Conservation (phyloP, 73 alveolate species). For the Paramecium caudatum region DNA sequence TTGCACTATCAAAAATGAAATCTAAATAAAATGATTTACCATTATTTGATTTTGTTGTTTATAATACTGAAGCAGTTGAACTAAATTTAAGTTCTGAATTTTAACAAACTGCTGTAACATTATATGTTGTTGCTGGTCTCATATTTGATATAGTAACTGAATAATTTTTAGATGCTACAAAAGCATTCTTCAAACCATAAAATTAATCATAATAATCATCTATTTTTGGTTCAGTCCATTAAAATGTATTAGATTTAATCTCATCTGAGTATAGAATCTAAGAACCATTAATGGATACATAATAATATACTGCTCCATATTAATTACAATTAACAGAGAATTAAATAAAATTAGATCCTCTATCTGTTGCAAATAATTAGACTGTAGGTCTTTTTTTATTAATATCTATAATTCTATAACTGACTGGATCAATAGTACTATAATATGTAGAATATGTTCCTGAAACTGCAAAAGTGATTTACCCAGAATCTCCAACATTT, state of each 20-base stretch:
- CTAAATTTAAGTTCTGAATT: constrained; percentile 13
- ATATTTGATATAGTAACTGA: background rate
- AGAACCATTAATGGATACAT: constrained; percentile 11
- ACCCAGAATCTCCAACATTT: constrained; percentile 39
- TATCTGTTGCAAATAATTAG: background rate
- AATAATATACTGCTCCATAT: constrained; percentile 47
- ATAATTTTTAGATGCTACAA: background rate
- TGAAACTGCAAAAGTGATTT: background rate
- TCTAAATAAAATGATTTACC: constrained; percentile 42
- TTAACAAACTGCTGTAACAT: constrained; percentile 10
- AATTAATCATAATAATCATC: constrained; percentile 13
- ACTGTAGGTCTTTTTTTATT: constrained; percentile 18
- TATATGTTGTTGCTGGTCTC: constrained; percentile 45
- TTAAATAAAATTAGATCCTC: constrained; percentile 22
- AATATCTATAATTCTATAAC: constrained; percentile 14
- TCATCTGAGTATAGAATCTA: constrained; percentile 19
- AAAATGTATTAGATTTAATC: background rate
- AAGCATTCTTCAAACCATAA: constrained; percentile 35
- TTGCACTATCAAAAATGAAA: constrained; percentile 4
- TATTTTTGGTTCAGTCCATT: background rate
- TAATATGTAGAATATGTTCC: constrained; percentile 17
- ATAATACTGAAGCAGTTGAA: background rate
- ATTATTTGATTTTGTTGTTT: constrained; percentile 52
- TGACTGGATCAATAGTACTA: constrained; percentile 9
- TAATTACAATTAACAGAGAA: background rate